Percentiles rank a stretch among this genome's conserved stretches.
phyloP scores from a whole-genome alignment of 768 basidiomycete genomes.

The Hypholoma fasciculare region DNA sequence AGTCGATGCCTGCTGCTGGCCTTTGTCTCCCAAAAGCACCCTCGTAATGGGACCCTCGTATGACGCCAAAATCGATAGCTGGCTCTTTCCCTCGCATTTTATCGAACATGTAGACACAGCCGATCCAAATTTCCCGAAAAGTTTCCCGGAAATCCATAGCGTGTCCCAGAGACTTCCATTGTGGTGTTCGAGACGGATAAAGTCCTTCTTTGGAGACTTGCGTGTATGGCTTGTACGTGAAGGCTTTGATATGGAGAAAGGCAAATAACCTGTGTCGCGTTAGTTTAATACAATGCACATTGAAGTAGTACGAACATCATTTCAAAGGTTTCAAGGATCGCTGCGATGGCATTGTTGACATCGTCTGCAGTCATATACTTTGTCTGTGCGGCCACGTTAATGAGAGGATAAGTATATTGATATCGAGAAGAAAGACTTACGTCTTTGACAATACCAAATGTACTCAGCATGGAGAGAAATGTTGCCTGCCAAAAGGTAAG shows the following conservation, averaged over 20 bases:
- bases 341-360: constrained; percentile 70
- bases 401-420: not conserved
- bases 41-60: constrained; percentile 42
- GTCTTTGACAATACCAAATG: constrained; percentile 63
- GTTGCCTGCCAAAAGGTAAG: constrained; percentile 79
- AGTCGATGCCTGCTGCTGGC: not conserved
- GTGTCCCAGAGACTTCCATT: constrained; percentile 57
- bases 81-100: constrained; percentile 57
- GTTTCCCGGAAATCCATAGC: constrained; percentile 74
- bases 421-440: constrained; percentile 32
- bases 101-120: constrained; percentile 57
- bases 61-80: constrained; percentile 41
- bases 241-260: constrained; percentile 70
- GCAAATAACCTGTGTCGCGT: constrained; percentile 53
- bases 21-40: constrained; percentile 43
- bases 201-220: constrained; percentile 25
- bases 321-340: constrained; percentile 69
- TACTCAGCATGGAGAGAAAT: constrained; percentile 53
- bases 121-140: constrained; percentile 57
- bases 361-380: constrained; percentile 73
- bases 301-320: constrained; percentile 56
- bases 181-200: constrained; percentile 44
- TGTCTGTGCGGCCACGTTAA: constrained; percentile 38
- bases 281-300: not conserved
- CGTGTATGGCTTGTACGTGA: constrained; percentile 67